These are phyloP conservation scores for Areca catechu DNA, from an alignment of 176 grass and related monocot genomes.

Conservation along the genomic window DNA sequence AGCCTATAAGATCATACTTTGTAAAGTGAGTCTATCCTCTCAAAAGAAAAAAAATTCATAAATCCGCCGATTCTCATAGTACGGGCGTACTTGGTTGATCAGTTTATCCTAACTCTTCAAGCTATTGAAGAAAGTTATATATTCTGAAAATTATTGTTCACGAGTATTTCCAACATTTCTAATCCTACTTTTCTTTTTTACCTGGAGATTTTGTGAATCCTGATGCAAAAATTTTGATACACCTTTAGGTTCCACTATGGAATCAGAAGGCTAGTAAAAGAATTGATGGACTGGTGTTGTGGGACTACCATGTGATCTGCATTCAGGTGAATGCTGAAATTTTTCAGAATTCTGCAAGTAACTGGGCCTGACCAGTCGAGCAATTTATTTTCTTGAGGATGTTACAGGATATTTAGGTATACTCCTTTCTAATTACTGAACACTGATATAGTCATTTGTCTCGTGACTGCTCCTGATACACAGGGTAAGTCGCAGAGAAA, in stretches of 20 bases:
- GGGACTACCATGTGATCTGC: conserved; percentile 97
- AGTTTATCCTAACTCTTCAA: no score
- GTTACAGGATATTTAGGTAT: no score
- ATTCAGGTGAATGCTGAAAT: conserved; percentile 48
- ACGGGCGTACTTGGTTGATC: no score
- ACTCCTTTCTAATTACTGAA: not conserved
- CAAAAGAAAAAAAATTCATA: no score
- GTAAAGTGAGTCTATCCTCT: no score
- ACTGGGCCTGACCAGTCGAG: no score
- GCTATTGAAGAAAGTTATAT: no score
- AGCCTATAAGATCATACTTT: no score
- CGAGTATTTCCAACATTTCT: no score
- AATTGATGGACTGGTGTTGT: conserved; percentile 55
- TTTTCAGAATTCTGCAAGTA: not conserved
- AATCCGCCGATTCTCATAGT: no score
- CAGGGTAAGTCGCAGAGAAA: conserved; percentile 42
- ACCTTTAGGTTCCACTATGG: conserved; percentile 70
- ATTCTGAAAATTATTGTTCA: no score
- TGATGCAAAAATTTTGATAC: not conserved
- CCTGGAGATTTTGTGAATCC: not conserved
- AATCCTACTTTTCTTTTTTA: not conserved
- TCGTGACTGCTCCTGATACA: not conserved
- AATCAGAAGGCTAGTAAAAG: conserved; percentile 67
- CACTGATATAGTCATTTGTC: conserved; percentile 14
- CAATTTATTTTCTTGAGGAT: no score